Evolutionary conservation across 2,329 filamentous ascomycete species (phyloP), one percentile per base, ranked within the genome.

Genomic region (Aspergillus ibericus): DNA sequence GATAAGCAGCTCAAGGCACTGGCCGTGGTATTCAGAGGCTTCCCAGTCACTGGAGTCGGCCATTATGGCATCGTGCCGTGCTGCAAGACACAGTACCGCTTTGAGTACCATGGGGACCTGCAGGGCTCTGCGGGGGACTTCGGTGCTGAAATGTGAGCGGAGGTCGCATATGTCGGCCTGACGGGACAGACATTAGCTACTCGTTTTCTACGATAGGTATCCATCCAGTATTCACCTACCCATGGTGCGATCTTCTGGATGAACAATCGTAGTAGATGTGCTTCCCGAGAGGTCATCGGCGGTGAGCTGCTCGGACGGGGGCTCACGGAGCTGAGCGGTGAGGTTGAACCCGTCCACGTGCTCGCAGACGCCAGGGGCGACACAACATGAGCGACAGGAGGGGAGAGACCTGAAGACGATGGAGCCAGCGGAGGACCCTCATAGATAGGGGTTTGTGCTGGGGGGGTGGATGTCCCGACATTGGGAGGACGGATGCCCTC

Each of bases 1-100:
- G 2, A 82, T 81, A 5, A 83, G 72, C 10, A 80, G 68, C 54
- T 80, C 75, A 9, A 82, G 69, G 57, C 80, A 82, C 52, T 77
- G 70, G 18, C 78, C 76, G 36, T 81, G 75, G 58, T 81, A 81
- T 9, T 72, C 70, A 10, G 78, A 74, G 1, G 79, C 80, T 56
- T 77, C 75, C 53, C 74, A 72, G 55, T 80, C 78, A n/a, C 67
- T 67, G 1, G 68, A 59, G 5, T 72, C 72, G 3, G 67, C 66
- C 58, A 78, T 67, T 15, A 81, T 68, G 25, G 77, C 75, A 42
- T 80, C 68, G 54, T 81, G 79, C 13, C 79, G 72, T 2, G 81
- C 77, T 0, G 80, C 73, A 0, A 82, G 71, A 1, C 80, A 76
- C 5, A 82, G 70, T 0, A 83, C 75, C 1, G 80, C 79, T 57